Evolutionary conservation across 495 filamentous ascomycete species (phyloP), one percentile per base, ranked within the genome.

Genomic region (Diplogelasinospora grovesii): DNA sequence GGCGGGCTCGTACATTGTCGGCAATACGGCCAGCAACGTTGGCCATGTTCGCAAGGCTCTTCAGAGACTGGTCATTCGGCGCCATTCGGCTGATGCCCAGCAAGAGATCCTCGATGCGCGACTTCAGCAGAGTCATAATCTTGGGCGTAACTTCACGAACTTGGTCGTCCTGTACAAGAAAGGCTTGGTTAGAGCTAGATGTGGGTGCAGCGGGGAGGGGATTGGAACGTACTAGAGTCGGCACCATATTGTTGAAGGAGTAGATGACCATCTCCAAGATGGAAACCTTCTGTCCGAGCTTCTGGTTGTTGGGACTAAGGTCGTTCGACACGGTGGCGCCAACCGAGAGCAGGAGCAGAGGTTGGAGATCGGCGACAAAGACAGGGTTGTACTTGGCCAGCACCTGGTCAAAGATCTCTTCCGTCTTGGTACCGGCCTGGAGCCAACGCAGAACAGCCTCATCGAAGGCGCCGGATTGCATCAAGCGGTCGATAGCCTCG

Each of bases 261-360:
- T 56, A 57, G 24, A 97, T 66, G 24, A 89, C 77, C 19, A 74
- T 69, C 42, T 93, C 83, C 35, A 96, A 67, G 85, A 89, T 92
- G 19, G 64, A 60, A 7, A 98, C 65, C 44, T 87, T 85, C 59
- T 86, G 36, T 15, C 45, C 32, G 11, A 60, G 25, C 30, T 58
- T 60, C 69, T 28, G 63, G 49, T 22, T 84, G 46, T 21, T 54
- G 53, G 49, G 83, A 75, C 22, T 68, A 44, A 96, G 69, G 19
- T 82, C 72, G 6, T 77, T 70, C 20, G 85, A 85, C 11, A 97
- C 75, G 10, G 86, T 86, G 2, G 87, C 85, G 32, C 82, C 82
- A 22, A 93, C 82, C 0, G 89, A 95, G 18, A 97, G 75, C 5
- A 82, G 68, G 15, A 96, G 76, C 26, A 97, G 75, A 3, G 85